A percentile compares a stretch with the other conserved stretches of the same genome.
phyloP scores from a whole-genome alignment of 2,329 filamentous ascomycete species.

The Colletotrichum nymphaeae region DNA sequence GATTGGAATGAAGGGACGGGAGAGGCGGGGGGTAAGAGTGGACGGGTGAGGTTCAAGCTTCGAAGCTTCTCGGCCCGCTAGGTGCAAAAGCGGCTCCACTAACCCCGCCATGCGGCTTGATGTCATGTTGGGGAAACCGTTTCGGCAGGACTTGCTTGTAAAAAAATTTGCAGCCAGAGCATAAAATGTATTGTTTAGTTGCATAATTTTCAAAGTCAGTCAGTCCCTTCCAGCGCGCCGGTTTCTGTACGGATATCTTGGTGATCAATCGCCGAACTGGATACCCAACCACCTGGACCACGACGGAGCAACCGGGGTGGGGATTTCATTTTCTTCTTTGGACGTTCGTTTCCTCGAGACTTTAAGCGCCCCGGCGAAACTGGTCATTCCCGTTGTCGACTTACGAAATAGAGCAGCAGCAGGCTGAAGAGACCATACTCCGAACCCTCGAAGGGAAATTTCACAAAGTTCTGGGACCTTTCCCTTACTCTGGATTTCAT shows the following conservation, averaged over 20 bases:
- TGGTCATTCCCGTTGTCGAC: background rate
- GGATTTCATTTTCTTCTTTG: background rate
- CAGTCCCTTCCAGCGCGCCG: background rate
- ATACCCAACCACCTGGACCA: background rate
- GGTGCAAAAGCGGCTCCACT: slow-evolving; percentile 11
- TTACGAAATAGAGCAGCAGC: background rate
- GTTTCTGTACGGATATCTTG: background rate
- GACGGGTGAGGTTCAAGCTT: background rate
- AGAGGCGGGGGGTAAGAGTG: background rate
- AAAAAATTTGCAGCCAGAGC: background rate
- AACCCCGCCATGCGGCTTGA: slow-evolving; percentile 36
- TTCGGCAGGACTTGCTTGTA: slow-evolving; percentile 32
- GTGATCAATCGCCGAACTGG: background rate
- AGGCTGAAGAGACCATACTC: background rate
- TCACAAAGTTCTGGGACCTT: no score
- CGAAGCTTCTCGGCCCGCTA: slow-evolving; percentile 10
- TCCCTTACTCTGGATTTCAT: no score
- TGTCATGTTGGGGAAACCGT: slow-evolving; percentile 26
- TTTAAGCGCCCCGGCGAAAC: background rate
- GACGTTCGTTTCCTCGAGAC: background rate
- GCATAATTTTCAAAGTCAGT: background rate
- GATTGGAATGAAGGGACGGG: background rate
- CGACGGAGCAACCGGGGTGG: background rate
- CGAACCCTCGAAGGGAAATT: background rate
- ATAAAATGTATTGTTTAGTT: background rate